Conservation (phyloP, 495 filamentous ascomycete species). For the Neurospora discreta region DNA sequence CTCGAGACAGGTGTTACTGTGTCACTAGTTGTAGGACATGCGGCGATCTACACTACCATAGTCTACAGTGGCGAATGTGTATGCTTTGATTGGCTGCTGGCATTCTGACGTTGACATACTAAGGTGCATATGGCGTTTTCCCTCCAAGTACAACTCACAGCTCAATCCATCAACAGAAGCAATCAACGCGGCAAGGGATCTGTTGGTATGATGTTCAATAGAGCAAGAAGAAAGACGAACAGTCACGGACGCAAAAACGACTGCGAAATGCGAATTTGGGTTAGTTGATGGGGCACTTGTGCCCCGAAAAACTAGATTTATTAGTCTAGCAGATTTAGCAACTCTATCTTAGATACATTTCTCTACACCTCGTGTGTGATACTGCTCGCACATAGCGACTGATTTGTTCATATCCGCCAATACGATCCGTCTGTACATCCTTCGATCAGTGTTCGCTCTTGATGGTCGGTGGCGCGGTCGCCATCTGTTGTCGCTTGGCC, state of each 20-base stretch:
- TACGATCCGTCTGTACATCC: background rate
- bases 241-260: background rate
- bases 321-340: slow-evolving; percentile 15
- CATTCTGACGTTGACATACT: background rate
- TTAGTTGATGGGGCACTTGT: slow-evolving; percentile 24
- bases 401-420: background rate
- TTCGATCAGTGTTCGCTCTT: background rate
- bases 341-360: background rate
- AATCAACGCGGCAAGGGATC: background rate
- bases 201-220: background rate
- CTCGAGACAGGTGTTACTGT: background rate
- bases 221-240: background rate
- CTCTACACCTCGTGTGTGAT: background rate
- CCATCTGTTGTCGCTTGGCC: slow-evolving; percentile 20
- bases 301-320: slow-evolving; percentile 23
- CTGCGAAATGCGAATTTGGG: background rate
- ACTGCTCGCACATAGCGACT: background rate
- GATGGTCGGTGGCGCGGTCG: slow-evolving; percentile 17
- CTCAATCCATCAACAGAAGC: background rate
- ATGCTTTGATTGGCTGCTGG: background rate
- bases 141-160: background rate
- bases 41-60: no score
- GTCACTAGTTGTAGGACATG: background rate
- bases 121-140: background rate
- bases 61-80: background rate